Percentiles rank a stretch among this genome's conserved stretches.
phyloP scores from a whole-genome alignment of 2,329 filamentous ascomycete species.

The Blumeriella jaapii region DNA sequence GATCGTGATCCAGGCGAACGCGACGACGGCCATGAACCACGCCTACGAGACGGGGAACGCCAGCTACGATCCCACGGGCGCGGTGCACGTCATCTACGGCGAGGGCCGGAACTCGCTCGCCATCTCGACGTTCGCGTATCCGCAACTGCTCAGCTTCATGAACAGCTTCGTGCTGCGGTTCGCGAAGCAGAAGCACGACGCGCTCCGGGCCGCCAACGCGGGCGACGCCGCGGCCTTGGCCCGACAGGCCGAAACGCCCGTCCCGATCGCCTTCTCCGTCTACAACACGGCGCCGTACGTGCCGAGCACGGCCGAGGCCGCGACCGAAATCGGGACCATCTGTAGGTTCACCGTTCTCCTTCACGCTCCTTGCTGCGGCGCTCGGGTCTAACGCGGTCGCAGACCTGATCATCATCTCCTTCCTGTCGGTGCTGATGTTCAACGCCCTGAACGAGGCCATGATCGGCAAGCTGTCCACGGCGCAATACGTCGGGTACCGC shows the following conservation, averaged over 20 bases:
- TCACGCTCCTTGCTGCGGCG: background rate
- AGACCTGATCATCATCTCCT: conserved; percentile 16
- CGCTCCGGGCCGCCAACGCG: conserved; percentile 5
- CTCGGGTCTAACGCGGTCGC: background rate
- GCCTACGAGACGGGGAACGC: conserved; percentile 10
- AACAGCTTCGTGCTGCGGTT: conserved; percentile 11
- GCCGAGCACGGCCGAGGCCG: conserved; percentile 13
- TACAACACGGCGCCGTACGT: conserved; percentile 12
- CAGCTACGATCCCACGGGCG: conserved; percentile 9
- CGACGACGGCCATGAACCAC: conserved; percentile 14
- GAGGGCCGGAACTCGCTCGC: conserved; percentile 13
- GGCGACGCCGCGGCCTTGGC: conserved; percentile 7
- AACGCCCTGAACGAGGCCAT: conserved; percentile 11
- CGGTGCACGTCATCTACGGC: conserved; percentile 12
- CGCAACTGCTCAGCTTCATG: conserved; percentile 9
- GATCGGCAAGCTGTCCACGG: conserved; percentile 12
- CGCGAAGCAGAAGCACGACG: conserved; percentile 11
- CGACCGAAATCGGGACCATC: conserved; percentile 17
- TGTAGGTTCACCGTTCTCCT: conserved; percentile 4
- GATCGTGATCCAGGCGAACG: conserved; percentile 12
- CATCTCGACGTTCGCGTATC: conserved; percentile 9
- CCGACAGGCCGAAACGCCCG: conserved; percentile 9
- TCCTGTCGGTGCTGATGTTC: conserved; percentile 16
- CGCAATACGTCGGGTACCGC: conserved; percentile 12
- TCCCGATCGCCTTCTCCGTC: conserved; percentile 8